These are phyloP conservation scores for Candida nanaspora DNA, from an alignment of 805 yeast genomes.

Conservation along the genomic window DNA sequence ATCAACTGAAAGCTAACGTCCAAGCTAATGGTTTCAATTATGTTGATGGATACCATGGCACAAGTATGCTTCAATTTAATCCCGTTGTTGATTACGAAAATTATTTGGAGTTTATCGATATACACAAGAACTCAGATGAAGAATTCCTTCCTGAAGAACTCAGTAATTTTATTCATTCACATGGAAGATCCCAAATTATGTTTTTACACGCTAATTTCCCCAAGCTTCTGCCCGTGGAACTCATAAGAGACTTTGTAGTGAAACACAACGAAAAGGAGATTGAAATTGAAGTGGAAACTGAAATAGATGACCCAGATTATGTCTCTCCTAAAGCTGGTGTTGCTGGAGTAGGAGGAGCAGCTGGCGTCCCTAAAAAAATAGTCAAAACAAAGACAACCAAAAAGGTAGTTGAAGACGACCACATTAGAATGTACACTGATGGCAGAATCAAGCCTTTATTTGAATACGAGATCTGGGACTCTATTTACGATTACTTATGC, in stretches of 20 bases:
- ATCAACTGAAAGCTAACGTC: constrained; percentile 43
- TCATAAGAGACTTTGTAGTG: constrained; percentile 19
- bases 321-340: too few species aligned
- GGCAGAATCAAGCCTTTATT: constrained; percentile 10
- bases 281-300: neutral
- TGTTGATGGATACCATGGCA: constrained; percentile 29
- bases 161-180: constrained; percentile 13
- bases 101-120: constrained; percentile 12
- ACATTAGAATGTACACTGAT: constrained; percentile 10
- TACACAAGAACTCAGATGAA: constrained; percentile 12
- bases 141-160: constrained; percentile 1
- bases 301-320: too few species aligned
- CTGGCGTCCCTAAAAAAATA: too few species aligned
- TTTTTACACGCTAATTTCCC: constrained; percentile 41
- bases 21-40: constrained; percentile 42
- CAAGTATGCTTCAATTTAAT: constrained; percentile 44
- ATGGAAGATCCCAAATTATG: constrained; percentile 8
- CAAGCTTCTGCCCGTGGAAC: constrained; percentile 38
- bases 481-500: constrained; percentile 15
- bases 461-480: constrained; percentile 14
- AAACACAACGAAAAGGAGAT: constrained; percentile 1
- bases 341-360: too few species aligned
- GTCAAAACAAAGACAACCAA: neutral
- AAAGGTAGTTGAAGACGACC: neutral
- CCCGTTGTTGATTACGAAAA: constrained; percentile 31